These are phyloP conservation scores for Tricholoma saponaceum DNA, from an alignment of 768 basidiomycete genomes.

Conservation along the genomic window DNA sequence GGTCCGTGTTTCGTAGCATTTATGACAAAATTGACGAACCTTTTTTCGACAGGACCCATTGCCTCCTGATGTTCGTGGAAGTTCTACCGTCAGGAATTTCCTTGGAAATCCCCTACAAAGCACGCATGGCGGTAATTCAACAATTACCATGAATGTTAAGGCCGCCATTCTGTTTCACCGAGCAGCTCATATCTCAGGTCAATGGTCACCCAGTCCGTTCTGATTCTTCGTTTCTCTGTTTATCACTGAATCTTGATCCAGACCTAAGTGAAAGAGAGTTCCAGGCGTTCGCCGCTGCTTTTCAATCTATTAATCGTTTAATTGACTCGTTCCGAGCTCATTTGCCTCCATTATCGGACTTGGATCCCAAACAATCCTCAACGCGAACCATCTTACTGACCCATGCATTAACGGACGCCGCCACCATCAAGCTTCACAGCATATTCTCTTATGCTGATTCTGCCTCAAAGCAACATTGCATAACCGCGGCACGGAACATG, in stretches of 20 bases:
- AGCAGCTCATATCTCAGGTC: slow-evolving; percentile 48
- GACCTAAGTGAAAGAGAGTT: slow-evolving; percentile 40
- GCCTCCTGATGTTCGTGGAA: slow-evolving; percentile 39
- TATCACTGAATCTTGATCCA: slow-evolving; percentile 13
- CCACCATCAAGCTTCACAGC: slow-evolving; percentile 49
- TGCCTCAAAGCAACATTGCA: slow-evolving; percentile 38
- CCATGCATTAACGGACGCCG: slow-evolving; percentile 44
- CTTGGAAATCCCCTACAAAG: slow-evolving; percentile 31
- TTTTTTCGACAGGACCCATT: slow-evolving; percentile 35
- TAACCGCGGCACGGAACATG: slow-evolving; percentile 40
- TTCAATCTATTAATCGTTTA: slow-evolving; percentile 41
- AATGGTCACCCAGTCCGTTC: slow-evolving; percentile 38
- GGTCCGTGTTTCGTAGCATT: slow-evolving; percentile 20
- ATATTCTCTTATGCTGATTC: slow-evolving; percentile 40
- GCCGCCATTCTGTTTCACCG: slow-evolving; percentile 57
- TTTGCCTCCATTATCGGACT: slow-evolving; percentile 28
- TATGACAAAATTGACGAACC: slow-evolving; percentile 8
- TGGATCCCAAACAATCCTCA: slow-evolving; percentile 28
- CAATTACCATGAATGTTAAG: slow-evolving; percentile 44
- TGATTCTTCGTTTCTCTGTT: slow-evolving; percentile 1
- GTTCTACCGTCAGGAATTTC: slow-evolving; percentile 47
- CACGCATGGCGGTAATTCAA: slow-evolving; percentile 29
- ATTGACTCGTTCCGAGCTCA: slow-evolving; percentile 37
- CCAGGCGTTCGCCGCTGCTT: slow-evolving; percentile 37
- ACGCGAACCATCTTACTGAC: slow-evolving; percentile 38